Base-by-base conservation (phyloP, 345 rosid species). In the Melaleuca quinquenervia region DNA sequence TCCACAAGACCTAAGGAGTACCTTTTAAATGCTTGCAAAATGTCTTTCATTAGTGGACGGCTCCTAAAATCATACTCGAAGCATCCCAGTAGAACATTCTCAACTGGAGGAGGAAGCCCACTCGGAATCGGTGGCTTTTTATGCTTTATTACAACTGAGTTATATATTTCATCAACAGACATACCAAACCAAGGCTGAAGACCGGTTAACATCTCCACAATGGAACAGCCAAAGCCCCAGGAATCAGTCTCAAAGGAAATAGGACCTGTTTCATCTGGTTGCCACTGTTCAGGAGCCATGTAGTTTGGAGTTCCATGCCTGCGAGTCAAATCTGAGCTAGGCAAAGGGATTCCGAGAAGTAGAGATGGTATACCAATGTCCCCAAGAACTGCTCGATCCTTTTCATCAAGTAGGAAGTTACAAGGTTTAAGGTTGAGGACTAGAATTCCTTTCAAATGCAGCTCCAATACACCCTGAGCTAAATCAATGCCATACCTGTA, bases 241-340 rank as follows among this genome's bases (percentile, higher is more conserved):
- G 98, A 92, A 86, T 96, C 99, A 26, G 96, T 94, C 93, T 97
- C 99, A 52, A 94, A 88, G 45, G 98, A 93, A 80, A 96, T 83
- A 29, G 99, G 99, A 83, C 99, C 98, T 88, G 94, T 91, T 86
- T 88, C 91, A 88, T 95, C 96, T 14, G 98, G 98, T 89, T 95
- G 92, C 99, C 98, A 96, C 86, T 96, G 99, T 88, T 96, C 99
- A 84, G 99, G 99, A 87, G 98, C 98, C 99, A 97, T 97, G 88
- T 96, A 96, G 91, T 93, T 97, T 20, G 98, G 98, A 52, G 96
- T 94, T 85, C 99, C 99, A 90, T 94, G 94, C 89, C 93, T 90
- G 86, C 83, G 89, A 83, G 91, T 87, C 93, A 94, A 89, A 91
- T 93, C 95, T 75, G 98, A 89, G 88, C 91, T 92, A 74, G 93